These are phyloP conservation scores for Rhododendron molle DNA, from an alignment of 148 eudicot genomes.

Conservation along the genomic window DNA sequence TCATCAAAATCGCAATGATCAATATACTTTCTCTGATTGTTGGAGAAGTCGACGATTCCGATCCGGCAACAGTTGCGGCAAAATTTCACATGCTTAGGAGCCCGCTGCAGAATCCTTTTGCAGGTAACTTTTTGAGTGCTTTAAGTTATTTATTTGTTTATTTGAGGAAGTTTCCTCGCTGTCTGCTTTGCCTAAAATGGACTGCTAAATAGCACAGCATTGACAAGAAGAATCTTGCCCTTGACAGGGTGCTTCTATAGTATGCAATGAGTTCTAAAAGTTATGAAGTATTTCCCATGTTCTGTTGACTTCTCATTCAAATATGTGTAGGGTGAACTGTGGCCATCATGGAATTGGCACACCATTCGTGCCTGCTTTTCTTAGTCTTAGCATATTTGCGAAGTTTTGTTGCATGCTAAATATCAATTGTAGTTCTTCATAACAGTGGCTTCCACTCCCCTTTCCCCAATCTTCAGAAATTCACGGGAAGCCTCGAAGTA, in stretches of 20 bases:
- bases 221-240: not conserved
- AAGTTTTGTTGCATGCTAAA: not conserved
- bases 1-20: slow-evolving; percentile 92
- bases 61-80: slow-evolving; percentile 26
- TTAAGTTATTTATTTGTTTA: not conserved
- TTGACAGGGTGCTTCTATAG: not conserved
- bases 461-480: not conserved
- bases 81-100: slow-evolving; percentile 67
- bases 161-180: not conserved
- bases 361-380: not conserved
- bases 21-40: slow-evolving; percentile 58
- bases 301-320: not conserved
- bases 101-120: slow-evolving; percentile 76
- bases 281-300: not conserved
- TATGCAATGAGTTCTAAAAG: not conserved
- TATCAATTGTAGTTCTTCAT: not conserved
- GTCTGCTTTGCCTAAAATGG: not conserved
- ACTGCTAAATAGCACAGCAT: not conserved
- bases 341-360: not conserved
- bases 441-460: not conserved
- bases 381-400: not conserved
- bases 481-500: not conserved
- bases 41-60: slow-evolving; percentile 37
- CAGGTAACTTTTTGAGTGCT: slow-evolving; percentile 46
- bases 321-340: not conserved